Evolutionary conservation across 352 stramenopile species (phyloP).

Genomic region (Phytophthora pistaciae): DNA sequence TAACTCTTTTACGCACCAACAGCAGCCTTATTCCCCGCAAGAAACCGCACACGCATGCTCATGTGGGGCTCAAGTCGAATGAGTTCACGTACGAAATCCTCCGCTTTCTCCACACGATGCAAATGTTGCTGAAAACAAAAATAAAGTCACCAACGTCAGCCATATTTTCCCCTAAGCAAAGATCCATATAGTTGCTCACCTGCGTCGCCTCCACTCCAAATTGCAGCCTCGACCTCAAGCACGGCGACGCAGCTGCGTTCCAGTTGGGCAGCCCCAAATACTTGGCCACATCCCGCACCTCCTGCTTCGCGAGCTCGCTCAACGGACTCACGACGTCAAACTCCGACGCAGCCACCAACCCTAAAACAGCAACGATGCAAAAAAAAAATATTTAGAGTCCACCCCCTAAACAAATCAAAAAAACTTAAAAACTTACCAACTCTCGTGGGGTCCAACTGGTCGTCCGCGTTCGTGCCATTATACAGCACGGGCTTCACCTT

Average conservation of each 20-base stretch:
- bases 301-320: conserved; percentile 87
- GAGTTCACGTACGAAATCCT: conserved; percentile 66
- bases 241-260: conserved; percentile 96
- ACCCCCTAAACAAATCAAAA: neutral
- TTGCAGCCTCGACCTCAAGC: conserved; percentile 94
- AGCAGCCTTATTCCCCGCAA: conserved; percentile 74
- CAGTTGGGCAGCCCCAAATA: conserved; percentile 95
- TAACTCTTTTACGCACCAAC: conserved; percentile 48
- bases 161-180: neutral
- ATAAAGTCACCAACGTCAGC: neutral
- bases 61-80: conserved; percentile 51
- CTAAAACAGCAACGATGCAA: conserved; percentile 40
- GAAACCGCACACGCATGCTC: conserved; percentile 84
- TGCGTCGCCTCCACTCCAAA: conserved; percentile 94
- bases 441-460: conserved; percentile 93
- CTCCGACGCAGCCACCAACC: conserved; percentile 93
- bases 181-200: conserved; percentile 42
- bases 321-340: conserved; percentile 95
- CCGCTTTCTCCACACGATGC: conserved; percentile 70
- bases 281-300: conserved; percentile 90
- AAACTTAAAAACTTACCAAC: conserved; percentile 49
- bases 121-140: conserved; percentile 62
- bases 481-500: conserved; percentile 81
- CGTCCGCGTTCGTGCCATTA: conserved; percentile 98
- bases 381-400: conserved; percentile 4